Percentiles rank a stretch among this genome's conserved stretches.
Evolutionary conservation across 176 grass and related monocot genomes (phyloP).

Genomic region (Hyparrhenia diplandra): DNA sequence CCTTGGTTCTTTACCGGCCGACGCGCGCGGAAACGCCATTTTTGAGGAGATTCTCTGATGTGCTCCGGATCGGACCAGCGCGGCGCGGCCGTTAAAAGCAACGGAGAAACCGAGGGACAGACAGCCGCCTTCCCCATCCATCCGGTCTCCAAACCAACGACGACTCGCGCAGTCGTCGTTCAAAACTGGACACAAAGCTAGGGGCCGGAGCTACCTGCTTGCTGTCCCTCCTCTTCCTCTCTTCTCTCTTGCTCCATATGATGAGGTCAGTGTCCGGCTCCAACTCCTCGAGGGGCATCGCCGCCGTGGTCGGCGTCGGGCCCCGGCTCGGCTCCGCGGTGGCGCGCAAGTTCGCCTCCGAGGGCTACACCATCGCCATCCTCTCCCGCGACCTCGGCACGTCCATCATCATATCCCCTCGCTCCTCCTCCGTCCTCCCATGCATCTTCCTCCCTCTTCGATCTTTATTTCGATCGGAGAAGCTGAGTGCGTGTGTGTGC

Average conservation of each 20-base stretch:
- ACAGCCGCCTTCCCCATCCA: background rate
- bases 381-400: constrained; percentile 77
- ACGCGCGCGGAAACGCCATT: too few species aligned
- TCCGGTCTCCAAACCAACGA: background rate
- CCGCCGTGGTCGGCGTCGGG: constrained; percentile 88
- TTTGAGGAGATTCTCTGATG: too few species aligned
- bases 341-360: constrained; percentile 85
- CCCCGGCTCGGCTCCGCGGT: constrained; percentile 71
- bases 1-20: too few species aligned
- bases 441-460: too few species aligned
- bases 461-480: background rate
- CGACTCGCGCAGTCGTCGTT: background rate
- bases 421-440: too few species aligned
- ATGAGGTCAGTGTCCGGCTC: constrained; percentile 67
- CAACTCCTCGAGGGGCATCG: constrained; percentile 70
- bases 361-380: constrained; percentile 94
- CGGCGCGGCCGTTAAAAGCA: background rate
- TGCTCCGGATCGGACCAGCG: too few species aligned
- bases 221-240: background rate
- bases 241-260: constrained; percentile 4
- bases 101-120: background rate
- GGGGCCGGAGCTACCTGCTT: background rate
- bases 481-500: too few species aligned
- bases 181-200: background rate
- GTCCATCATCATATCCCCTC: too few species aligned